phyloP scores from a whole-genome alignment of 108 stramenopile genomes.

The Nitzschia putrida region DNA sequence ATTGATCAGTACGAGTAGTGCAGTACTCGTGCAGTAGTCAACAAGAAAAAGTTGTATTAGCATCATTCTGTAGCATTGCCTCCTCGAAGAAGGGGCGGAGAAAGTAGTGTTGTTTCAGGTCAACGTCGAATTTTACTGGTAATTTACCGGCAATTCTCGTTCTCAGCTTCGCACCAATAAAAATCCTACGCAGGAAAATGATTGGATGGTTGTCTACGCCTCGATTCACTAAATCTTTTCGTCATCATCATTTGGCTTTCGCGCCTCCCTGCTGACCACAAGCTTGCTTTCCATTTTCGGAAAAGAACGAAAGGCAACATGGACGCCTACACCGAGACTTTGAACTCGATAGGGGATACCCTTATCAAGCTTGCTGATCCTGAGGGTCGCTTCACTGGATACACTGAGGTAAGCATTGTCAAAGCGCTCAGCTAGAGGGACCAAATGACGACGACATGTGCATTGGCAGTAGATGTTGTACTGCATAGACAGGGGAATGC shows the following conservation, averaged over 20 bases:
- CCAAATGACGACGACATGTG: not conserved
- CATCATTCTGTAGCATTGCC: too few relatives aligned
- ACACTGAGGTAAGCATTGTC: constrained; percentile 53
- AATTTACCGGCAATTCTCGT: too few relatives aligned
- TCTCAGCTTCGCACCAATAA: too few relatives aligned
- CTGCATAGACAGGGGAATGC: not conserved
- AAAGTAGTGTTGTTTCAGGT: too few relatives aligned
- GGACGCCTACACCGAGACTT: constrained; percentile 54
- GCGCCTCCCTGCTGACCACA: constrained; percentile 2
- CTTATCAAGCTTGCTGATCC: constrained; percentile 82
- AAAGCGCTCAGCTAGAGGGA: not conserved
- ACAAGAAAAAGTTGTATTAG: too few relatives aligned
- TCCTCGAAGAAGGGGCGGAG: too few relatives aligned
- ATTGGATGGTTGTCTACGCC: constrained; percentile 1
- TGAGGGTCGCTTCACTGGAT: constrained; percentile 57
- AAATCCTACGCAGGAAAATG: too few relatives aligned
- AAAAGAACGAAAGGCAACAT: constrained; percentile 20
- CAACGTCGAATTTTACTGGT: too few relatives aligned
- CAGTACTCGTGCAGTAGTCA: too few relatives aligned
- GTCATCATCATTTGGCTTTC: constrained; percentile 1
- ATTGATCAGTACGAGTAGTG: too few relatives aligned
- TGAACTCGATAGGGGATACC: constrained; percentile 70
- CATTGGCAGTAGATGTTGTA: not conserved
- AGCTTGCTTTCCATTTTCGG: not conserved
- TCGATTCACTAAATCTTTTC: not conserved